phyloP scores from a whole-genome alignment of 192 early-diverging fungal genomes.

The Coemansia furcata region DNA sequence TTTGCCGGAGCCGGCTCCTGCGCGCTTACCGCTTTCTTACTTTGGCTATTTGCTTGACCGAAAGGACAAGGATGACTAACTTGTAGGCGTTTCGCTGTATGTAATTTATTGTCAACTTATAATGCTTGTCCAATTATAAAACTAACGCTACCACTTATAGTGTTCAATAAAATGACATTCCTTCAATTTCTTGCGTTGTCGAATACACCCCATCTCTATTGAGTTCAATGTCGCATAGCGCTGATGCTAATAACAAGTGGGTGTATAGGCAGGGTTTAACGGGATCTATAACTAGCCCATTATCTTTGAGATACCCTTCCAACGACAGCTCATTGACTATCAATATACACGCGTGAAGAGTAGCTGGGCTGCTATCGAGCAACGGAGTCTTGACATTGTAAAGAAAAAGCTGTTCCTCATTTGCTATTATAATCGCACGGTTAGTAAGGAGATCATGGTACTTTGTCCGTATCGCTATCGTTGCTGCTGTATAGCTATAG shows the following conservation, averaged over 20 bases:
- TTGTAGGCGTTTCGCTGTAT: too few relatives aligned
- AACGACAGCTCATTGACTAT: neutral
- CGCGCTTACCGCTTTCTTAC: slow-evolving; percentile 23
- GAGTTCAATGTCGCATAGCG: neutral
- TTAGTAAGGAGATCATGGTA: neutral
- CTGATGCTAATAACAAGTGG: neutral
- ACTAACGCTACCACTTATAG: neutral
- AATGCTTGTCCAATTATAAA: neutral
- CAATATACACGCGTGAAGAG: neutral
- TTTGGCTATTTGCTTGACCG: slow-evolving; percentile 24
- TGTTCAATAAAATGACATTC: neutral
- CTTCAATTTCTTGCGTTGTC: neutral
- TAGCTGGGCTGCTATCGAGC: neutral
- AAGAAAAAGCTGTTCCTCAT: neutral
- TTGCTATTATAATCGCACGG: neutral
- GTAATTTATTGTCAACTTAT: neutral
- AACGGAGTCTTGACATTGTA: neutral
- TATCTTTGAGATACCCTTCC: neutral
- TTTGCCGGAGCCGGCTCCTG: neutral
- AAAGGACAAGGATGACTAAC: neutral
- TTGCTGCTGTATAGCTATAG: neutral
- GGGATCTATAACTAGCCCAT: neutral
- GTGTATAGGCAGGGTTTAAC: neutral
- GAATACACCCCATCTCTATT: neutral
- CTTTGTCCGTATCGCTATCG: neutral